phyloP scores from a whole-genome alignment of 2,329 filamentous ascomycete species.

The Apiospora hydei region DNA sequence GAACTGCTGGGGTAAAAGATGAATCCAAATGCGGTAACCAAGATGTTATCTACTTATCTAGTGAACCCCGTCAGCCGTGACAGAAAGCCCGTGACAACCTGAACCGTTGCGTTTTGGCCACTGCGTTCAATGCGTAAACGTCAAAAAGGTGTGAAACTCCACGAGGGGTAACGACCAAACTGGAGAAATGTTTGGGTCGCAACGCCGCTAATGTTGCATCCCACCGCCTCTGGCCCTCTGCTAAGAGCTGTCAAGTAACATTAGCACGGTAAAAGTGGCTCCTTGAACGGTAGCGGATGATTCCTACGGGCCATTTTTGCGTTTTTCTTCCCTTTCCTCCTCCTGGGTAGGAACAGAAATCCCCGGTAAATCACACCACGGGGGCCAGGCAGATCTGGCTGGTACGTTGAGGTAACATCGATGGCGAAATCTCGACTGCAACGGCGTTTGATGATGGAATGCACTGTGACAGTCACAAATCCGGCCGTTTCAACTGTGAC shows the following conservation, averaged over 20 bases:
- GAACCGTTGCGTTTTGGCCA: constrained; percentile 19
- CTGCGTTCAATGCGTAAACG: constrained; percentile 9
- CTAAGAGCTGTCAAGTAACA: constrained; percentile 21
- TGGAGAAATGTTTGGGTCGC: constrained; percentile 18
- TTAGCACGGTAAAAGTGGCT: constrained; percentile 12
- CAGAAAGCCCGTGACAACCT: constrained; percentile 18
- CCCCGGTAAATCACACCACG: constrained; percentile 18
- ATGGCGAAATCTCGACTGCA: constrained; percentile 18
- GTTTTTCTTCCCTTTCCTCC: neutral
- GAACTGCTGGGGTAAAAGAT: constrained; percentile 17
- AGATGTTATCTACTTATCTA: constrained; percentile 20
- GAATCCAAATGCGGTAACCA: constrained; percentile 14
- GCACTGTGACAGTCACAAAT: constrained; percentile 19
- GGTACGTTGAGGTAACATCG: constrained; percentile 14
- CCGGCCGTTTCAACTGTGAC: constrained; percentile 18
- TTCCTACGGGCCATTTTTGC: constrained; percentile 4
- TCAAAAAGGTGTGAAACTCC: constrained; percentile 14
- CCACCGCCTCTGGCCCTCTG: constrained; percentile 6
- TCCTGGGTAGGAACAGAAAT: constrained; percentile 15
- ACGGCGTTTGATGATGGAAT: constrained; percentile 11
- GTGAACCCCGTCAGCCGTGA: neutral
- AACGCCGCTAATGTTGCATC: constrained; percentile 16
- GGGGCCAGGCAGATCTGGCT: constrained; percentile 19
- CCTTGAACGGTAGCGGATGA: neutral
- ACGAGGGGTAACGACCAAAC: constrained; percentile 20